phyloP scores from a whole-genome alignment of 1,284 basidiomycete species.

The Xerocomus amazonicus region DNA sequence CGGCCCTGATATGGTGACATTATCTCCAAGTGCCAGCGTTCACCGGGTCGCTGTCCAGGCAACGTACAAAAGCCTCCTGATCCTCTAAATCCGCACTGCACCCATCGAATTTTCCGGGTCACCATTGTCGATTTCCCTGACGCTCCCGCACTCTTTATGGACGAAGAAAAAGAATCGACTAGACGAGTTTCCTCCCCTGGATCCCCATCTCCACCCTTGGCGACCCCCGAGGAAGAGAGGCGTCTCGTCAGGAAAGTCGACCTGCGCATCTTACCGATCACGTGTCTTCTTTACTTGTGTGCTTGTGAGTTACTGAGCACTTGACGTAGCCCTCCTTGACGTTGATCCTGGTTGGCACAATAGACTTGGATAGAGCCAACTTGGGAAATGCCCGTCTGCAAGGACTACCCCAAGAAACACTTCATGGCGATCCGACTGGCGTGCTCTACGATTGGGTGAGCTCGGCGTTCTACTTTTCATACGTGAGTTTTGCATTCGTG shows the following conservation, averaged over 20 bases:
- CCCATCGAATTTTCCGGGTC: no score
- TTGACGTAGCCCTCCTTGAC: background rate
- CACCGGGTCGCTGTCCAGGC: no score
- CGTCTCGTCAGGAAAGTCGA: constrained; percentile 66
- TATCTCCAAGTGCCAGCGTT: no score
- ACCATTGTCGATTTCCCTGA: no score
- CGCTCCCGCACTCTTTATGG: constrained; percentile 10
- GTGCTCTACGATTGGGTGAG: constrained; percentile 67
- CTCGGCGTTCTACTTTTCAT: constrained; percentile 73
- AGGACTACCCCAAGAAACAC: constrained; percentile 58
- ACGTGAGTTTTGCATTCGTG: constrained; percentile 38
- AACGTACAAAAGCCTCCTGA: no score
- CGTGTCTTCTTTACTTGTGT: constrained; percentile 70
- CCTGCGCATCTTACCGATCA: constrained; percentile 63
- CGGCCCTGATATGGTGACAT: no score
- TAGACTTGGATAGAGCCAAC: constrained; percentile 70
- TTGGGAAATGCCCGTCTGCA: constrained; percentile 76
- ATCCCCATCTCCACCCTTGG: constrained; percentile 9
- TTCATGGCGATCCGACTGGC: constrained; percentile 65
- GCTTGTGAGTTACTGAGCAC: constrained; percentile 49
- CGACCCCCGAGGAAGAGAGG: constrained; percentile 47
- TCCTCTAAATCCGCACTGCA: no score
- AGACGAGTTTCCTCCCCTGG: constrained; percentile 2
- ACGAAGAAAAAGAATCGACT: constrained; percentile 18
- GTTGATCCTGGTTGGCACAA: constrained; percentile 1